These are phyloP conservation scores for Rhizophlyctis rosea DNA, from an alignment of 192 early-diverging fungal genomes.

Conservation along the genomic window DNA sequence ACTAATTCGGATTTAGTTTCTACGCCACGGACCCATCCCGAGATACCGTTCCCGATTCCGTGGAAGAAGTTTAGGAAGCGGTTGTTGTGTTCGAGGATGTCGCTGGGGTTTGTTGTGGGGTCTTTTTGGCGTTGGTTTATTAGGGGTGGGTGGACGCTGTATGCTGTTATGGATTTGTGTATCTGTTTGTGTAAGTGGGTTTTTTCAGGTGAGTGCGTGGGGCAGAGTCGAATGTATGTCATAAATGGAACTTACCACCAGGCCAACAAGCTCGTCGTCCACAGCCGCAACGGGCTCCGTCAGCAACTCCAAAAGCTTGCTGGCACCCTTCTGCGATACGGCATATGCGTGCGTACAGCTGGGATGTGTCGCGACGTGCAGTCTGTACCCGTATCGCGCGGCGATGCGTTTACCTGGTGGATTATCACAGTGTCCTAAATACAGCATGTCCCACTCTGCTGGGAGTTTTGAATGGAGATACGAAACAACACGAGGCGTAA, in stretches of 20 bases:
- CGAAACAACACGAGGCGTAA: background rate
- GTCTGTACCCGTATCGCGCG: background rate
- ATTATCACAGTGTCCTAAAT: slow-evolving; percentile 6
- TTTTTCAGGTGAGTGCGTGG: background rate
- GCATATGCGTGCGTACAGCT: slow-evolving; percentile 13
- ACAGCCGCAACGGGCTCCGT: background rate
- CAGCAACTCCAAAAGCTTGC: slow-evolving; percentile 1
- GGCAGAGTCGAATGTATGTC: background rate
- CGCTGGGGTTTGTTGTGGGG: too few species aligned
- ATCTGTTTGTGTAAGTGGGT: too few species aligned
- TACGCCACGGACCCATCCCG: too few species aligned
- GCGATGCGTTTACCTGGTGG: slow-evolving; percentile 1
- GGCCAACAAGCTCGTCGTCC: slow-evolving; percentile 7
- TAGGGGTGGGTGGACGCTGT: slow-evolving; percentile 17
- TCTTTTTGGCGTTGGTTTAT: slow-evolving; percentile 2
- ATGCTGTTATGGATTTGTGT: slow-evolving; percentile 2
- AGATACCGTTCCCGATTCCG: too few species aligned
- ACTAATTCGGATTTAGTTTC: too few species aligned
- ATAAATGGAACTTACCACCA: slow-evolving; percentile 2
- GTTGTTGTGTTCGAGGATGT: too few species aligned
- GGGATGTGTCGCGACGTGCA: slow-evolving; percentile 10
- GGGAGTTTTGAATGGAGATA: background rate
- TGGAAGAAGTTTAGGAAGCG: too few species aligned
- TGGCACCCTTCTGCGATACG: slow-evolving; percentile 6
- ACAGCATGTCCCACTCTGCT: background rate